Evolutionary conservation across 306 rosid species (phyloP).

Genomic region (Gastrolobium bilobum): DNA sequence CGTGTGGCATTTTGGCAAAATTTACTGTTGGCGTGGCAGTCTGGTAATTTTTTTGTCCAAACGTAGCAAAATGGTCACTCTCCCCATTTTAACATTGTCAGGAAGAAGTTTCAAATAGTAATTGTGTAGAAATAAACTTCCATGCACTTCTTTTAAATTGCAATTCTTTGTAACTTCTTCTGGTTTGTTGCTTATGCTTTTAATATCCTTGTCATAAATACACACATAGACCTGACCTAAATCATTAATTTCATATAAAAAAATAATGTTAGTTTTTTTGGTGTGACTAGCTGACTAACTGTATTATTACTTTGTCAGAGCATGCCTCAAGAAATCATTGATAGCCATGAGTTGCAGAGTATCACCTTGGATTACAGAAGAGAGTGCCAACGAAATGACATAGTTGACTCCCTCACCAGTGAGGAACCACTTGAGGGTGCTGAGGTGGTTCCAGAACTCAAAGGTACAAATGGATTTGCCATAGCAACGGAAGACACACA

Average conservation of each 20-base stretch:
- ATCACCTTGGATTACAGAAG: constrained; percentile 96
- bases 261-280: not conserved
- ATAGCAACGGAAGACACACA: constrained; percentile 46
- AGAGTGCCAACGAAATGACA: constrained; percentile 82
- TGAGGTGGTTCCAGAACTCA: constrained; percentile 53
- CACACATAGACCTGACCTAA: not conserved
- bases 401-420: constrained; percentile 86
- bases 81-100: not conserved
- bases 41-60: too few species aligned
- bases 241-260: not conserved
- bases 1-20: too few species aligned
- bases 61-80: too few species aligned
- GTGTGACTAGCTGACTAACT: constrained; percentile 39
- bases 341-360: constrained; percentile 80
- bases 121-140: not conserved
- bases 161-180: not conserved
- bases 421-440: constrained; percentile 59
- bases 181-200: constrained; percentile 4
- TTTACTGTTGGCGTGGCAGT: too few species aligned
- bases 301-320: constrained; percentile 62
- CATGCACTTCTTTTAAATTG: not conserved
- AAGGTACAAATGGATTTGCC: constrained; percentile 70
- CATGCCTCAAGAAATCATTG: constrained; percentile 94
- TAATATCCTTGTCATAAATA: not conserved
- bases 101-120: not conserved